Evolutionary conservation across 2,329 filamentous ascomycete genomes (phyloP).

Genomic region (Penicillium vulpinum): DNA sequence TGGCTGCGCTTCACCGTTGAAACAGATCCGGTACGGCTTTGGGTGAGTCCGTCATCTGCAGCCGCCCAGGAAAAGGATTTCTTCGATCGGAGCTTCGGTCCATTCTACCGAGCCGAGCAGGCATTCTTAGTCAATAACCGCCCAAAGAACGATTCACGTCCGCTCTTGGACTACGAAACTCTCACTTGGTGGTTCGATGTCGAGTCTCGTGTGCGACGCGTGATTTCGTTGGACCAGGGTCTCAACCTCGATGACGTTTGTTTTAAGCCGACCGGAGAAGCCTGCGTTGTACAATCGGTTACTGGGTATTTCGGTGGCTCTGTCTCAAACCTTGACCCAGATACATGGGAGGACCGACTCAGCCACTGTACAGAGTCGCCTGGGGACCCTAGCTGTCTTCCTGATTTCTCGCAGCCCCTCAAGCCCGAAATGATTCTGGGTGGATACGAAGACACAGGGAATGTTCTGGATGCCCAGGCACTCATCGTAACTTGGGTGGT

Average conservation of each 20-base stretch:
- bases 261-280: constrained; percentile 86
- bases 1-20: constrained; percentile 90
- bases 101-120: constrained; percentile 93
- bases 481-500: constrained; percentile 94
- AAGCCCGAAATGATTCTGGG: constrained; percentile 84
- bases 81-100: constrained; percentile 90
- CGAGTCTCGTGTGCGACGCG: constrained; percentile 70
- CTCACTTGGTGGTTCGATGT: constrained; percentile 92
- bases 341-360: constrained; percentile 71
- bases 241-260: constrained; percentile 80
- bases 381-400: constrained; percentile 70
- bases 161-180: constrained; percentile 85
- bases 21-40: constrained; percentile 83
- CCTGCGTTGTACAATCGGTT: constrained; percentile 91
- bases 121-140: constrained; percentile 91
- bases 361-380: constrained; percentile 74
- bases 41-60: constrained; percentile 92
- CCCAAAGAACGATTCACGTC: constrained; percentile 60
- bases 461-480: constrained; percentile 72
- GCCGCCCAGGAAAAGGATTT: constrained; percentile 92
- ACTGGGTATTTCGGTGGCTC: constrained; percentile 80
- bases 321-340: constrained; percentile 60
- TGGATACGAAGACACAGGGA: constrained; percentile 64
- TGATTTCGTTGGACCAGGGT: constrained; percentile 69
- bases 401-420: constrained; percentile 84